Evolutionary conservation across 2,329 filamentous ascomycete genomes (phyloP), one percentile per base, ranked within the genome.

Genomic region (Xylariomycetidae sp.): DNA sequence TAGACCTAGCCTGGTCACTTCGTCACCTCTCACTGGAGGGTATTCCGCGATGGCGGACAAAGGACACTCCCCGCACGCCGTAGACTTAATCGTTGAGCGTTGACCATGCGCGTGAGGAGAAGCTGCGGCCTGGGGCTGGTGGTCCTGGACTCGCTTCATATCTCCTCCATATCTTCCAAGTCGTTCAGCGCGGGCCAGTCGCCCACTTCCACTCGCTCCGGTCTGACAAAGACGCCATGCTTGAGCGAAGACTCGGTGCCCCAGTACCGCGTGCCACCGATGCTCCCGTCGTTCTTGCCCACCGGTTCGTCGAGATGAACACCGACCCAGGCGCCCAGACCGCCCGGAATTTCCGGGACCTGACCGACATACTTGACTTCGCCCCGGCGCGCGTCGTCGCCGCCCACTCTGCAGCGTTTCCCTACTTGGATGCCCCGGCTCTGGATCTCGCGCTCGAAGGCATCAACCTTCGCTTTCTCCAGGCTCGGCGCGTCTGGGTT

Each of bases 271-370:
- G 66, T 77, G 6, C 70, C 72, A 25, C 66, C 68, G 46, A 88
- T 76, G 48, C 77, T 80, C 39, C 86, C 85, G 56, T 90, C 84
- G 52, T 90, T 92, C 67, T 85, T 86, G 35, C 84, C 85, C 26
- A 82, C 81, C 1, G 85, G 84, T 60, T 90, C 85, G 54, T 90
- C 85, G 33, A 89, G 70, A 46, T 72, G 70, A 32, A 92, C 66
- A 25, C 84, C 85, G 14, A 90, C 68, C 85, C 85, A 92, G 20
- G 70, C 62, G 3, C 78, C 77, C 29, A 63, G 62, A 16, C 76
- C 68, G 32, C 72, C 72, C 4, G 81, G 79, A 42, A 90, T 87
- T 60, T 88, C 81, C 39, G 76, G 72, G 29, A 90, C 80, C 14
- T 79, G 72, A 18, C 85, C 85, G 34, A 89, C 72, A 56, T 83